Conservation (phyloP, 2,329 filamentous ascomycete genomes). For the Nectriaceae sp. region DNA sequence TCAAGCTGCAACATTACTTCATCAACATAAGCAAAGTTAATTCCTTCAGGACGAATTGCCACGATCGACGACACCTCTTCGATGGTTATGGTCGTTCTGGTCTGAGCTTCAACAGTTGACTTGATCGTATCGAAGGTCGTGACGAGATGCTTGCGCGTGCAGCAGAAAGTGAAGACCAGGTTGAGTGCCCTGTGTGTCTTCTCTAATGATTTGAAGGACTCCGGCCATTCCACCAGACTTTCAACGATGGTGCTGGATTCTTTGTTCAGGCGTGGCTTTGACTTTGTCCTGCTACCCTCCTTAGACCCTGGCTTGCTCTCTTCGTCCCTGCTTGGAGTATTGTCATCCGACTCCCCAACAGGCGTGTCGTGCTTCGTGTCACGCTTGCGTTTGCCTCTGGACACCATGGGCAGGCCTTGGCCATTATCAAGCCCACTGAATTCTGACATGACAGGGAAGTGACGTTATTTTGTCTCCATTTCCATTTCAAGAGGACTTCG, state of each 20-base stretch:
- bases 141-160: conserved; percentile 85
- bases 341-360: conserved; percentile 9
- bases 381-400: conserved; percentile 25
- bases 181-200: conserved; percentile 85
- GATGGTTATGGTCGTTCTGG: conserved; percentile 66
- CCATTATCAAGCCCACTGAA: background rate
- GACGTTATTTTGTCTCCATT: conserved; percentile 7
- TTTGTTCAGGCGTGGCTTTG: conserved; percentile 16
- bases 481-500: too few relatives aligned
- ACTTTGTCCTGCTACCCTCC: conserved; percentile 6
- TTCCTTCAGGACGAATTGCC: conserved; percentile 72
- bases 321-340: conserved; percentile 6
- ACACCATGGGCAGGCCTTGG: background rate
- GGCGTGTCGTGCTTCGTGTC: conserved; percentile 7
- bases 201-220: conserved; percentile 70
- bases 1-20: conserved; percentile 82
- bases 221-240: conserved; percentile 66
- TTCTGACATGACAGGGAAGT: conserved; percentile 8
- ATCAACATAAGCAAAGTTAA: conserved; percentile 86
- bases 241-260: conserved; percentile 20
- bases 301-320: conserved; percentile 4
- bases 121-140: conserved; percentile 92
- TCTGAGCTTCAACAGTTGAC: conserved; percentile 81
- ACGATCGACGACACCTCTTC: conserved; percentile 84
- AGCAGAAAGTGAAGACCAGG: conserved; percentile 92